These are phyloP conservation scores for Blastocystis sp. DNA, from an alignment of 352 stramenopile genomes.

Conservation along the genomic window DNA sequence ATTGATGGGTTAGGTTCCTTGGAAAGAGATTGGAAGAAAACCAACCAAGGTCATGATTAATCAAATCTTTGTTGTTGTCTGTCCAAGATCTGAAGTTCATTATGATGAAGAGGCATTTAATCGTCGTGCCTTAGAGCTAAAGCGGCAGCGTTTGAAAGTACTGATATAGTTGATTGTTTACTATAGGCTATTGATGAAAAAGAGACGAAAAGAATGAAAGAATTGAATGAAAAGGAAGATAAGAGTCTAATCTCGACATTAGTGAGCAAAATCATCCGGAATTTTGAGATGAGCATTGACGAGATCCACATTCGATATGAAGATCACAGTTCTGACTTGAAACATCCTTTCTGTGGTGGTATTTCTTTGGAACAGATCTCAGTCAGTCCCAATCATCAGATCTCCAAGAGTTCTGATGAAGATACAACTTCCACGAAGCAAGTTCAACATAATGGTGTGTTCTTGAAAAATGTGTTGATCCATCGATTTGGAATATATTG, in stretches of 20 bases:
- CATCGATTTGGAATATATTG: constrained; percentile 40
- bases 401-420: not conserved
- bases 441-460: constrained; percentile 48
- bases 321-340: constrained; percentile 61
- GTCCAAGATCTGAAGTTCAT: constrained; percentile 40
- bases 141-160: constrained; percentile 57
- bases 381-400: constrained; percentile 33
- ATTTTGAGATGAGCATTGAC: constrained; percentile 33
- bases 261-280: constrained; percentile 51
- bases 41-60: constrained; percentile 40
- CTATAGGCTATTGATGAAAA: constrained; percentile 62
- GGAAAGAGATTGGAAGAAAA: constrained; percentile 58
- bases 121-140: constrained; percentile 7
- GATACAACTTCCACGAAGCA: not conserved
- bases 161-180: not conserved
- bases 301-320: constrained; percentile 60
- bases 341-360: constrained; percentile 52
- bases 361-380: constrained; percentile 21
- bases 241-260: constrained; percentile 33
- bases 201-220: constrained; percentile 40
- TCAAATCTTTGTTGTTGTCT: constrained; percentile 53
- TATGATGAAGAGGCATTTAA: constrained; percentile 52
- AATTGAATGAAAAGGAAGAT: constrained; percentile 58
- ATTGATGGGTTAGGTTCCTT: constrained; percentile 49
- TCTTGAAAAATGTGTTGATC: constrained; percentile 40